Percentiles rank a stretch among this genome's conserved stretches.
Evolutionary conservation across 768 basidiomycete species (phyloP).

Genomic region (Tylopilus sp.): DNA sequence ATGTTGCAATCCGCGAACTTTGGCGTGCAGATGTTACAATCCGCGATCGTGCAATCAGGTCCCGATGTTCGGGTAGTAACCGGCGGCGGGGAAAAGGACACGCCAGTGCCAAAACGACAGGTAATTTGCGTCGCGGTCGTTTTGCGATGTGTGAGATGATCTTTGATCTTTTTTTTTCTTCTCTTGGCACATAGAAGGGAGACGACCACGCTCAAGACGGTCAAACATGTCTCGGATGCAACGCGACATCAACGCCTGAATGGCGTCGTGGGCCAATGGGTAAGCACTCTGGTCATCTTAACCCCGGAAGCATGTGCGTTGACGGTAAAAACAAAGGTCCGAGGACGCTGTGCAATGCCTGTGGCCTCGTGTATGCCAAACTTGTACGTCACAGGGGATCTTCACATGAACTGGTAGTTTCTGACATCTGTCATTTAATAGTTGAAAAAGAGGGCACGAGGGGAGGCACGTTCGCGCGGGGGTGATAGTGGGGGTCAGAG

Average conservation of each 20-base stretch:
- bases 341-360: constrained; percentile 81
- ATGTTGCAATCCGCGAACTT: constrained; percentile 44
- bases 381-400: constrained; percentile 51
- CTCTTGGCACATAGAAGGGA: constrained; percentile 25
- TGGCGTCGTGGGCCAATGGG: constrained; percentile 84
- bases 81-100: constrained; percentile 29
- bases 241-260: constrained; percentile 82
- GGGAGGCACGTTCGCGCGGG: constrained; percentile 27
- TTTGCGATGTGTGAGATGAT: constrained; percentile 26
- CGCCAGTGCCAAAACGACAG: constrained; percentile 32
- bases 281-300: constrained; percentile 35
- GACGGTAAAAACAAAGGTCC: constrained; percentile 51
- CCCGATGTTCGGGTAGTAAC: constrained; percentile 26
- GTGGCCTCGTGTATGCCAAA: constrained; percentile 85
- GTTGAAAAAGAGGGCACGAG: constrained; percentile 35
- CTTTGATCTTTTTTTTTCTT: constrained; percentile 25
- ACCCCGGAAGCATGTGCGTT: constrained; percentile 22
- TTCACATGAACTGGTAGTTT: constrained; percentile 13
- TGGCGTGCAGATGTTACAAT: constrained; percentile 34
- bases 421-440: constrained; percentile 24
- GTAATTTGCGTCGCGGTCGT: constrained; percentile 28
- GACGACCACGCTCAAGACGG: constrained; percentile 52
- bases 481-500: constrained; percentile 28
- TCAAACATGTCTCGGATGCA: constrained; percentile 79
- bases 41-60: constrained; percentile 25